These are phyloP conservation scores for Tranzscheliella williamsii DNA, from an alignment of 1,284 basidiomycete species.

Conservation along the genomic window DNA sequence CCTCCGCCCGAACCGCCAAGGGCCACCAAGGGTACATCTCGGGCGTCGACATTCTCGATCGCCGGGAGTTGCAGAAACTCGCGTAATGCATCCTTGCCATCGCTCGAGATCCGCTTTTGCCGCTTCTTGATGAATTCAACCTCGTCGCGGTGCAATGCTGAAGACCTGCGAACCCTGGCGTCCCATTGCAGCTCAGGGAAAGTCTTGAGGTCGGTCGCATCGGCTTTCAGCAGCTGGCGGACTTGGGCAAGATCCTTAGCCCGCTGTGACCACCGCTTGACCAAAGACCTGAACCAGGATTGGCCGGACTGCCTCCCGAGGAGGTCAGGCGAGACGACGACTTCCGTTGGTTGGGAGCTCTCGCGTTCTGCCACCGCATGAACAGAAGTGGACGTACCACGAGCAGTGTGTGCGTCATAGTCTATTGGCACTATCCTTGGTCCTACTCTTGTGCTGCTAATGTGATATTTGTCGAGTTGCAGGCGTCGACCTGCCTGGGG, in stretches of 20 bases:
- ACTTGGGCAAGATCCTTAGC: slow-evolving; percentile 44
- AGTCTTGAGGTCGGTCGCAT: slow-evolving; percentile 29
- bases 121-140: slow-evolving; percentile 28
- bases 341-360: background rate
- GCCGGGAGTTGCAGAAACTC: slow-evolving; percentile 32
- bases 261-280: slow-evolving; percentile 42
- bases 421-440: slow-evolving; percentile 25
- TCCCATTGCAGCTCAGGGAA: slow-evolving; percentile 55
- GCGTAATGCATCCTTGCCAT: slow-evolving; percentile 24
- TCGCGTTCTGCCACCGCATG: background rate
- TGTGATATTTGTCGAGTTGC: slow-evolving; percentile 22
- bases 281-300: slow-evolving; percentile 9
- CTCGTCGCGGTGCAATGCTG: slow-evolving; percentile 40
- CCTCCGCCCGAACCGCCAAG: slow-evolving; percentile 61
- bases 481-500: slow-evolving; percentile 20
- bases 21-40: slow-evolving; percentile 58
- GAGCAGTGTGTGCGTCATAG: too few relatives aligned
- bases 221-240: slow-evolving; percentile 19
- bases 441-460: slow-evolving; percentile 18
- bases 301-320: slow-evolving; percentile 12
- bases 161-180: slow-evolving; percentile 43
- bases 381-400: too few relatives aligned
- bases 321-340: slow-evolving; percentile 35
- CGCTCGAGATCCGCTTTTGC: slow-evolving; percentile 19
- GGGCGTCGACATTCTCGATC: slow-evolving; percentile 54